These are phyloP conservation scores for Quercus bicolor DNA, from an alignment of 306 rosid species.

Conservation along the genomic window DNA sequence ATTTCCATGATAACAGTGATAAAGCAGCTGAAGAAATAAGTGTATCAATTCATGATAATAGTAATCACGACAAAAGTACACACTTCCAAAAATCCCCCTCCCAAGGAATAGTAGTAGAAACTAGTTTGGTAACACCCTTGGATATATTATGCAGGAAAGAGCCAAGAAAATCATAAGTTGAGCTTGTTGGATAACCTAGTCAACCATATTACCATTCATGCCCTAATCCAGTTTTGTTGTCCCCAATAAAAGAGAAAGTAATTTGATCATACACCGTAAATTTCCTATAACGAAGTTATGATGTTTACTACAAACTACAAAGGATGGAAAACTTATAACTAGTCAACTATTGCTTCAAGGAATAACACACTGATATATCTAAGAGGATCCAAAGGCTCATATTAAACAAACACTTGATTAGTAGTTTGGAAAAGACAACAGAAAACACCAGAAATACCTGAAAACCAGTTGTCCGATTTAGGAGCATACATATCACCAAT, in stretches of 20 bases:
- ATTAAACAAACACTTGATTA: neutral
- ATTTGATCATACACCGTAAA: neutral
- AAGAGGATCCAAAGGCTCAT: neutral
- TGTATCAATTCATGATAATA: neutral
- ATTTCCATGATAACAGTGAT: neutral
- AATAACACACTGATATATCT: neutral
- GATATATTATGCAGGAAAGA: neutral
- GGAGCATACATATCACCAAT: conserved; percentile 63
- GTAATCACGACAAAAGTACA: neutral
- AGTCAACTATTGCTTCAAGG: neutral
- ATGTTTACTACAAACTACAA: neutral
- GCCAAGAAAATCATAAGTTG: neutral
- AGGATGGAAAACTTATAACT: neutral
- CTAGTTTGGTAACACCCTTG: neutral
- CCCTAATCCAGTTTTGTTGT: neutral
- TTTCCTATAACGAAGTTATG: neutral
- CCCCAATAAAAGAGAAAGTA: neutral
- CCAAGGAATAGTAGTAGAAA: neutral
- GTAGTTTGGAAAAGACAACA: too few relatives aligned
- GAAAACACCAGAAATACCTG: conserved; percentile 64
- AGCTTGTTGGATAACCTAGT: neutral
- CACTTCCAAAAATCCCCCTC: neutral
- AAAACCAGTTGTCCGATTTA: conserved; percentile 48
- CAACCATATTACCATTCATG: neutral
- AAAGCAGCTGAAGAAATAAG: neutral